These are phyloP conservation scores for Nymphaea colorata DNA, from an alignment of 164 flowering plant species.

Conservation along the genomic window DNA sequence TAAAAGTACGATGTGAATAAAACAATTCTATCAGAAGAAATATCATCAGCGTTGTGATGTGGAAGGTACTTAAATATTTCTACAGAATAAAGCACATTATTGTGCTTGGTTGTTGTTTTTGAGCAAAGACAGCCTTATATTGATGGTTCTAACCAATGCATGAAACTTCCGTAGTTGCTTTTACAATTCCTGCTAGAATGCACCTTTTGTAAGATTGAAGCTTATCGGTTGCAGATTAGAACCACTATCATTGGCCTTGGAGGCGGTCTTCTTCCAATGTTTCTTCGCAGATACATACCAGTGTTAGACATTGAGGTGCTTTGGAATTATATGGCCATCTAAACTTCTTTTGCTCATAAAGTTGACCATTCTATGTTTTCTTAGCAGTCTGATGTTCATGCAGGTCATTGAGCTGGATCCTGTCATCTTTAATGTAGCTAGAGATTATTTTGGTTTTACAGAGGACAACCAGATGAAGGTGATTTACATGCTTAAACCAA, in stretches of 20 bases:
- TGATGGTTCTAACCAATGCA: no score
- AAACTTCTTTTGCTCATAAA: background rate
- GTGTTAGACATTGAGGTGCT: constrained; percentile 56
- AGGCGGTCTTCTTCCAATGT: constrained; percentile 95
- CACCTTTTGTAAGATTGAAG: no score
- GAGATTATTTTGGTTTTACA: constrained; percentile 48
- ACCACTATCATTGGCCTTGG: constrained; percentile 83
- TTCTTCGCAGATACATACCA: constrained; percentile 54
- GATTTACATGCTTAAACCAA: background rate
- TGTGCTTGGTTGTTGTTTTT: no score
- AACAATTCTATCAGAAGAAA: no score
- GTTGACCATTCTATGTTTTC: background rate
- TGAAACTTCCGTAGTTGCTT: no score
- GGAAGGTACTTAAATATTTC: no score
- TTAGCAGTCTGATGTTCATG: background rate
- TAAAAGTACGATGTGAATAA: no score
- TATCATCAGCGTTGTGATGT: no score
- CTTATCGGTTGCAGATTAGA: constrained; percentile 30
- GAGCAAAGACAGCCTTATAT: no score
- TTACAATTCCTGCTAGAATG: no score
- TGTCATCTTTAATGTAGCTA: constrained; percentile 45
- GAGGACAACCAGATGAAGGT: constrained; percentile 74
- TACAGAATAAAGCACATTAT: no score
- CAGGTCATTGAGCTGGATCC: constrained; percentile 95
- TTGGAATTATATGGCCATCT: background rate